Percentiles rank a stretch among this genome's conserved stretches.
Conservation (phyloP, 2,329 filamentous ascomycete genomes). For the Diaporthe velutina region DNA sequence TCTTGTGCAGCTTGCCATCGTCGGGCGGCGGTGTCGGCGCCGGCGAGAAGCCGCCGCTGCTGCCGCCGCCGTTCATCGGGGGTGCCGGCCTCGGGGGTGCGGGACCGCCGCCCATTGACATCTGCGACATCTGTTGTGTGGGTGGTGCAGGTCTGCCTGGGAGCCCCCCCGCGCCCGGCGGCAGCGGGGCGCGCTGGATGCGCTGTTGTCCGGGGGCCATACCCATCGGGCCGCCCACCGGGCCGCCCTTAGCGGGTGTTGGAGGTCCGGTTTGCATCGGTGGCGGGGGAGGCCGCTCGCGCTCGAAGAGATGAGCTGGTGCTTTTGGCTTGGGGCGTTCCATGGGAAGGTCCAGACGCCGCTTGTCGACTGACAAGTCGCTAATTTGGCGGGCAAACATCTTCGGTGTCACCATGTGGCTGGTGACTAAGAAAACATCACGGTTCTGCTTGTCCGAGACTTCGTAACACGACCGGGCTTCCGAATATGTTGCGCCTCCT, state of each 20-base stretch:
- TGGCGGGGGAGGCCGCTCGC: slow-evolving; percentile 68
- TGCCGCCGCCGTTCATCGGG: slow-evolving; percentile 42
- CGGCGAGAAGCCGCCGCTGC: slow-evolving; percentile 44
- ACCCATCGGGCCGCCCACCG: slow-evolving; percentile 45
- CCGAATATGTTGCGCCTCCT: slow-evolving; percentile 93
- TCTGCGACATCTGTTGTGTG: slow-evolving; percentile 66
- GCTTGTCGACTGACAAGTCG: slow-evolving; percentile 81
- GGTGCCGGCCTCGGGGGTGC: slow-evolving; percentile 45
- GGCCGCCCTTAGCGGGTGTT: slow-evolving; percentile 44
- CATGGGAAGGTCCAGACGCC: slow-evolving; percentile 82
- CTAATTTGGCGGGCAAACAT: slow-evolving; percentile 86
- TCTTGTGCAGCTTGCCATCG: slow-evolving; percentile 60
- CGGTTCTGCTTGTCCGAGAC: slow-evolving; percentile 78
- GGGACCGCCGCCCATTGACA: slow-evolving; percentile 58
- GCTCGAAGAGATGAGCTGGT: slow-evolving; percentile 88
- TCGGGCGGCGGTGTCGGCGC: slow-evolving; percentile 42
- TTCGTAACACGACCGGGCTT: slow-evolving; percentile 91
- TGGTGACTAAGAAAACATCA: slow-evolving; percentile 90
- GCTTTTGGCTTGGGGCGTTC: slow-evolving; percentile 85
- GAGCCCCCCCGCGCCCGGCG: slow-evolving; percentile 48
- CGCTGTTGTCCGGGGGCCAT: slow-evolving; percentile 47
- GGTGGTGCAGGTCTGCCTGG: slow-evolving; percentile 59
- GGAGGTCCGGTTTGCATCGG: slow-evolving; percentile 51
- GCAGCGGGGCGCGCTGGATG: slow-evolving; percentile 45
- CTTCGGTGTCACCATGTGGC: slow-evolving; percentile 90